Base-by-base conservation (phyloP, 2,329 filamentous ascomycete genomes). In the Ilyonectria mors-panacis region DNA sequence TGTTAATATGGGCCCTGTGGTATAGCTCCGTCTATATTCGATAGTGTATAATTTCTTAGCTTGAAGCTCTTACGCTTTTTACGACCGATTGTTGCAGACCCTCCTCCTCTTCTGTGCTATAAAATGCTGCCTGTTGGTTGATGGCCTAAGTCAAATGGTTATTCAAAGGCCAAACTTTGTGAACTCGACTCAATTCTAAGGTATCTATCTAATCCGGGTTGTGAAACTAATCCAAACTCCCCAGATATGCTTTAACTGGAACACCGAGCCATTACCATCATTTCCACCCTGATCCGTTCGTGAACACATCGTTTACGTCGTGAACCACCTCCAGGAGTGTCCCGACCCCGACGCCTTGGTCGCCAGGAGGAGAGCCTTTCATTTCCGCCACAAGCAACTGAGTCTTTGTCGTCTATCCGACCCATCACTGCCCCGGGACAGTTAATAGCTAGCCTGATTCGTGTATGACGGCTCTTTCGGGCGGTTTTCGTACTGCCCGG, bases 1-100 rank as follows among this genome's bases (percentile, higher is more conserved):
- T 63, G 68, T 63, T 69, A 59, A 69, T 67, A 59, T 70, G 63
- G 67, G 64, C 68, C 73, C 68, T 67, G 67, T 73, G 72, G 70
- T 74, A 73, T 76, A 78, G 75, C 74, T 78, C 74, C 63, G 70
- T 72, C 71, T 78, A 72, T 77, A 79, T 78, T 79, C 63, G 74
- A 78, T 79, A 79, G 77, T 79, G 78, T 79, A 79, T 79, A 79
- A 79, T 79, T 77, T 77, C 68, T 76, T 72, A 76, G 71, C 66
- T 66, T 57, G 17, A 58, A 61, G 67, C 42, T 26, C 65, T 66
- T 48, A 56, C 54, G 51, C 59, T 56, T 59, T 54, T 55, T 53
- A 70, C 48, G 59, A 62, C 65, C 68, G 33, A 50, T 44, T 30
- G 10, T 33, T 53, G 30, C 28, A 21, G 50, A 19, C 8, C 4